Evolutionary conservation across 805 yeast species (phyloP), one percentile per base, ranked within the genome.

Genomic region (Yamadazyma phyllophila): DNA sequence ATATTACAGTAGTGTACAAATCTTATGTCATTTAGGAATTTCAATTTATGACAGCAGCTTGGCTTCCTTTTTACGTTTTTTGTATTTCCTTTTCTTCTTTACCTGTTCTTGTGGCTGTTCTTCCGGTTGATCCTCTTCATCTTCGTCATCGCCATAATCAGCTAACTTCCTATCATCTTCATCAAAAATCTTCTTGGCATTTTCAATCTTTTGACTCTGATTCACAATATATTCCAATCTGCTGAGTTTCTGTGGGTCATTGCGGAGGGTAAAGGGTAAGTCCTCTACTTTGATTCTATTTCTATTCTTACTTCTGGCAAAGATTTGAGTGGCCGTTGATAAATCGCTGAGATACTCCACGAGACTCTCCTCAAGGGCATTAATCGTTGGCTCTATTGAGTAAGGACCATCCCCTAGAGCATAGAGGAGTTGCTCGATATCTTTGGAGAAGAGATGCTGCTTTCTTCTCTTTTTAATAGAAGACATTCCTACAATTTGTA

Each of bases 361-460:
- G 12, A 71, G 54, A 13, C 65, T 56, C 39, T 71, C 77, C 45
- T 71, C 77, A 3, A 71, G 55, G 8, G 70, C 60, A 45, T 59
- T 65, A 2, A 70, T 58, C 2, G 75, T 69, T 16, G 66, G 50
- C 33, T 71, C 76, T 4, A 61, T 58, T 11, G 70, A 63, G 8
- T 65, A 65, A 0, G 75, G 72, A 2, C 69, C 65, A 46, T 71
- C 77, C 1, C 77, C 77, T 41, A 71, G 51, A 4, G 75, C 63
- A 44, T 62, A 71, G 10, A 71, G 57, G 15, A 71, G 57, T 43
- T 64, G 67, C 43, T 71, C 77, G 24, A 71, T 68, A 49, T 71
- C 77, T 32, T 65, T 68, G 26, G 65, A 58, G 55, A 71, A 71
- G 24, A 69, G 60, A 34, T 69, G 61, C 43, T 67, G 73, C 39